Evolutionary conservation across 2,329 filamentous ascomycete species (phyloP).

Genomic region (Camillea tinctor): DNA sequence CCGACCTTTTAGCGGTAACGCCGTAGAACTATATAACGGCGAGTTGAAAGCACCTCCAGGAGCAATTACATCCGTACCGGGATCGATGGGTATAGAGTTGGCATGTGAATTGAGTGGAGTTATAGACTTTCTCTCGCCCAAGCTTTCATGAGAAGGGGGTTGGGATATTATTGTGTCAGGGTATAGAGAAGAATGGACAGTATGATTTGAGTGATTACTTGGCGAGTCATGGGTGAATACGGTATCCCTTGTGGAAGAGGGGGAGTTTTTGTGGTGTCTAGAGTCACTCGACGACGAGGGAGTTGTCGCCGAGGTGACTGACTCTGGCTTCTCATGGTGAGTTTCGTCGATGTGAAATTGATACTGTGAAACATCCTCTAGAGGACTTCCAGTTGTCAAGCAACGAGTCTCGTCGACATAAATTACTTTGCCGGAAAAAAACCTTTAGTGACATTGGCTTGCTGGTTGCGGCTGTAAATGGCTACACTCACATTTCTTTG

Average conservation of each 20-base stretch:
- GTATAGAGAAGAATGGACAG: not conserved
- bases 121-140: conserved; percentile 5
- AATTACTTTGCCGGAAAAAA: conserved; percentile 23
- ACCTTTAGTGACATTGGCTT: conserved; percentile 7
- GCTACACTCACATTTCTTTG: conserved; percentile 25
- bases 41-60: conserved; percentile 13
- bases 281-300: conserved; percentile 4
- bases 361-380: conserved; percentile 20
- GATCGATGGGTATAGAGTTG: conserved; percentile 1
- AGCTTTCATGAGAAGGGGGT: conserved; percentile 4
- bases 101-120: conserved; percentile 8
- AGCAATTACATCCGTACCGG: conserved; percentile 8
- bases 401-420: conserved; percentile 32
- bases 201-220: not conserved
- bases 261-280: conserved; percentile 1
- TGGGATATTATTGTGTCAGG: conserved; percentile 2
- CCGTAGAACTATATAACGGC: conserved; percentile 19
- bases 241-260: not conserved
- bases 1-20: conserved; percentile 31
- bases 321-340: conserved; percentile 10
- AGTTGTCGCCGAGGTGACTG: conserved; percentile 11
- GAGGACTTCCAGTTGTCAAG: conserved; percentile 22
- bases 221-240: conserved; percentile 2
- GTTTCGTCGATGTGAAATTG: conserved; percentile 19
- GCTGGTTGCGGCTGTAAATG: not conserved